phyloP scores from a whole-genome alignment of 129 eudicot genomes.

The Centrapalus pauciflorus region DNA sequence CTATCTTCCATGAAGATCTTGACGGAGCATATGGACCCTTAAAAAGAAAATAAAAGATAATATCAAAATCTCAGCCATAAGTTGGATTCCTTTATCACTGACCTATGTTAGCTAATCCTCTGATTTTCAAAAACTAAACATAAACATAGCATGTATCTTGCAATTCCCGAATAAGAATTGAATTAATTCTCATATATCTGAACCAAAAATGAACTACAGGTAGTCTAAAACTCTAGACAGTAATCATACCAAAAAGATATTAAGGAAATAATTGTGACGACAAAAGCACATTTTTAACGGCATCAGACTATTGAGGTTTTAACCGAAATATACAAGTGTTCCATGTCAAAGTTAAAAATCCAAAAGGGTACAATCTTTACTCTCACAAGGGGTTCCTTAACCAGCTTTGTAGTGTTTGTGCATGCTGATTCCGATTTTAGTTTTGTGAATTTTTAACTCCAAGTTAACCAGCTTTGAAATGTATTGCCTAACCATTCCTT shows the following conservation, averaged over 20 bases:
- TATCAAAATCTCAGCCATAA: background rate
- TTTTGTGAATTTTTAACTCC: too few relatives aligned
- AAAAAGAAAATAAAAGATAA: background rate
- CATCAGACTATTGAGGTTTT: too few relatives aligned
- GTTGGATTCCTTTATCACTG: background rate
- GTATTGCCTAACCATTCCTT: too few relatives aligned
- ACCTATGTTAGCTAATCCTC: background rate
- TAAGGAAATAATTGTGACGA: background rate
- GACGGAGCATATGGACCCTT: conserved; percentile 8
- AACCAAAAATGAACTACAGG: background rate
- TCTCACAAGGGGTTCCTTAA: background rate
- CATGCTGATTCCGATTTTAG: too few relatives aligned
- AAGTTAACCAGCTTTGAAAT: too few relatives aligned
- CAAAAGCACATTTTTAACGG: background rate
- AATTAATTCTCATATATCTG: background rate
- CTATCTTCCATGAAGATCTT: conserved; percentile 1
- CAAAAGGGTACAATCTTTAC: background rate
- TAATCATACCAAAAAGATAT: background rate
- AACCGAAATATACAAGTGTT: background rate
- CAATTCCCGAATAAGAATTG: background rate
- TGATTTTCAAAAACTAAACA: background rate
- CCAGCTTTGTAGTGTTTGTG: too few relatives aligned
- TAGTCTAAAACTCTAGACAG: background rate
- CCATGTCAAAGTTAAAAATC: background rate
- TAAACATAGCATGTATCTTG: background rate